Conservation (phyloP, 2,329 filamentous ascomycete species). For the Colletotrichum sp. region DNA sequence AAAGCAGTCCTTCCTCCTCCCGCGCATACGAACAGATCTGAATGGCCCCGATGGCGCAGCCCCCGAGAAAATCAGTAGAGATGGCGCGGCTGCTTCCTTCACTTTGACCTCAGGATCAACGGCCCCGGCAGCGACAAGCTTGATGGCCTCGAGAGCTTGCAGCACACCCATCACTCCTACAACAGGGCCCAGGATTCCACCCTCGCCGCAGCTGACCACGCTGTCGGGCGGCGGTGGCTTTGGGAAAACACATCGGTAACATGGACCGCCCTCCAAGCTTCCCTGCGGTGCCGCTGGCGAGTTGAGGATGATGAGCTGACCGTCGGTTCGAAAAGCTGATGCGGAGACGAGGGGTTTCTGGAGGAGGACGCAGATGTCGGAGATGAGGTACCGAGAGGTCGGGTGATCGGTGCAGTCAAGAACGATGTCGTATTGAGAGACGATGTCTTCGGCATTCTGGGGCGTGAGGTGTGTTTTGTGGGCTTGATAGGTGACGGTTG, state of each 20-base stretch:
- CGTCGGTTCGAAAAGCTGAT: conserved; percentile 86
- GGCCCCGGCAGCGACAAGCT: conserved; percentile 66
- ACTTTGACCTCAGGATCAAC: conserved; percentile 25
- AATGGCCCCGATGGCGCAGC: conserved; percentile 56
- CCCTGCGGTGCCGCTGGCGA: conserved; percentile 71
- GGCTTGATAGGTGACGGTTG: conserved; percentile 67
- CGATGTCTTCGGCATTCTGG: conserved; percentile 68
- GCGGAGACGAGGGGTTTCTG: conserved; percentile 85
- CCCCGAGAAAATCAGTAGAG: conserved; percentile 55
- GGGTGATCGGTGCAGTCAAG: conserved; percentile 97
- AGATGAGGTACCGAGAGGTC: conserved; percentile 89
- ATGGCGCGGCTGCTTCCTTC: conserved; percentile 21
- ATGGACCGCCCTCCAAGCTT: conserved; percentile 71
- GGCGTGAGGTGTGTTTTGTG: conserved; percentile 71
- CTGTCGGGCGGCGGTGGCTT: conserved; percentile 83
- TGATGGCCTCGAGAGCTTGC: conserved; percentile 88
- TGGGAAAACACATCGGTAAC: conserved; percentile 93
- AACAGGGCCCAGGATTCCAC: conserved; percentile 89
- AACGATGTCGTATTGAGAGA: conserved; percentile 78
- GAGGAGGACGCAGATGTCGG: conserved; percentile 83
- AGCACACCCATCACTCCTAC: conserved; percentile 93
- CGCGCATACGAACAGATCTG: conserved; percentile 75
- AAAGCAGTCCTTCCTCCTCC: conserved; percentile 72
- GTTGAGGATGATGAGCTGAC: conserved; percentile 89
- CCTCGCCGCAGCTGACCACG: conserved; percentile 88